Base-by-base conservation (phyloP, 169 alveolate genomes). In the Plasmodium knowlesi region DNA sequence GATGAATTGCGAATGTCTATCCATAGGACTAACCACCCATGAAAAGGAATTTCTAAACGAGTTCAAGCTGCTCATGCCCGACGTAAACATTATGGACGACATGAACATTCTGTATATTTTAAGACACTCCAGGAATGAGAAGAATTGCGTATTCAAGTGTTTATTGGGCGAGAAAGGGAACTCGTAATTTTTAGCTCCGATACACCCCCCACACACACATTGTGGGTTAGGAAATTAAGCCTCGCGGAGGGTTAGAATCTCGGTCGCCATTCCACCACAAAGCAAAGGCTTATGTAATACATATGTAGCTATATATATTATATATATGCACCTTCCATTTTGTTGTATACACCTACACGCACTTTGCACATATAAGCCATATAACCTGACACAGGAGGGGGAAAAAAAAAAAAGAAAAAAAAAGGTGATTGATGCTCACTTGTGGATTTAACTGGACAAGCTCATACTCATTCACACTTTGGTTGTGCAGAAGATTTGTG, bases 51-150 rank as follows among this genome's bases (percentile, higher is more conserved):
- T 85, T 39, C 79, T 85, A 37, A 32, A 73, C 32, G 93, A 73
- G 61, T 85, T 85, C 67, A 85, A 85, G 67, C 41, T 85, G 16
- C 53, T 85, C 79, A 74, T 85, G 86, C 93, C 93, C 1, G 93
- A 85, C 32, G 34, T 76, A 5, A 85, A 85, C 70, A 85, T 85
- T 5, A 73, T 85, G 93, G 93, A 41, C 22, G 93, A 85, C 28
- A 85, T 72, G 50, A 74, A 85, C 73, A 85, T 85, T 74, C 54
- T 85, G 30, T 85, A 85, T 41, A 53, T 85, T 34, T 46, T 85
- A 14, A 34, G 93, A 12, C 93, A 85, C 19, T 85, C 93, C n/a
- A 85, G 25, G 30, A 78, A 85, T 85, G 93, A 85, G 22, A 50
- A 73, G 67, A 85, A 85, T 32, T 85, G 93, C 34, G 79, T 85